Evolutionary conservation across 352 stramenopile species (phyloP).

Genomic region (Phytophthora podocarpi): DNA sequence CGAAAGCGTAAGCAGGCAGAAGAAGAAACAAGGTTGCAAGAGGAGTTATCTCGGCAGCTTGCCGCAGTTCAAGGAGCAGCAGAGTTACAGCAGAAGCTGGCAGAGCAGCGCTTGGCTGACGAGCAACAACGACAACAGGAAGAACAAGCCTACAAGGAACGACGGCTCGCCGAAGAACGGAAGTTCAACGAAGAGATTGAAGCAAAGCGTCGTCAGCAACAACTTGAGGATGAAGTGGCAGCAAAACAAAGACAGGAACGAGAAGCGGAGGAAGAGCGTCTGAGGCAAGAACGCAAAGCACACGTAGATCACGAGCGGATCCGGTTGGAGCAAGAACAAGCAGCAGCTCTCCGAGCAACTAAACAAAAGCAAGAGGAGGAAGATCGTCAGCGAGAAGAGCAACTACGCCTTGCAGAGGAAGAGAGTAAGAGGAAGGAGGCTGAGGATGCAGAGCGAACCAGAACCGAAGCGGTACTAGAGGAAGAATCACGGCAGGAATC

Average conservation of each 20-base stretch:
- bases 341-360: constrained; percentile 8
- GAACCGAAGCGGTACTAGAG: not conserved
- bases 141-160: constrained; percentile 28
- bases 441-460: not conserved
- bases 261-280: constrained; percentile 30
- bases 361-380: constrained; percentile 25
- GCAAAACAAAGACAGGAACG: constrained; percentile 11
- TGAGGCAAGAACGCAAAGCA: not conserved
- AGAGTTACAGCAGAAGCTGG: constrained; percentile 34
- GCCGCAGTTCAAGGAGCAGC: constrained; percentile 37
- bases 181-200: constrained; percentile 32
- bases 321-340: constrained; percentile 6
- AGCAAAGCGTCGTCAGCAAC: constrained; percentile 18
- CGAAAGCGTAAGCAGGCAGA: constrained; percentile 31
- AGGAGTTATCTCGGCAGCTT: constrained; percentile 40
- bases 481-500: constrained; percentile 2
- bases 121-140: constrained; percentile 31
- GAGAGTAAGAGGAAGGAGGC: constrained; percentile 1
- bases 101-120: constrained; percentile 23
- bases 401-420: not conserved
- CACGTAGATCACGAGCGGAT: constrained; percentile 12
- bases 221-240: constrained; percentile 21
- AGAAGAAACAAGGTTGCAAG: constrained; percentile 40
- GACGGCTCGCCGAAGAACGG: constrained; percentile 19
- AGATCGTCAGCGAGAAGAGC: constrained; percentile 1